A percentile compares a stretch with the other conserved stretches of the same genome.
These are phyloP conservation scores for Pestalotiopsis sp. DNA, from an alignment of 2,329 filamentous ascomycete genomes.

Conservation along the genomic window DNA sequence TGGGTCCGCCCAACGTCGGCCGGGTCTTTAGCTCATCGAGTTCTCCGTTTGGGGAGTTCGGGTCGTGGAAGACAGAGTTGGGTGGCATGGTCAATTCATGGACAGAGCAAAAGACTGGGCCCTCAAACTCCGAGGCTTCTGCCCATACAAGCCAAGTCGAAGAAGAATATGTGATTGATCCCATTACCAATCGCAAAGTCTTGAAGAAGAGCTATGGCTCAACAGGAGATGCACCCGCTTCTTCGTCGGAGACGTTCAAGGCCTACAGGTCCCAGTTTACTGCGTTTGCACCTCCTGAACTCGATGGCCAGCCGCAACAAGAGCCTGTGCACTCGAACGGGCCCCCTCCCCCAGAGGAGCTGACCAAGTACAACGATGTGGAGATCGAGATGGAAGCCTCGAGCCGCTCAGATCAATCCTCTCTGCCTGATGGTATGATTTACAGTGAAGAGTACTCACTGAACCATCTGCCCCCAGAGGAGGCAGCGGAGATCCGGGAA, in stretches of 20 bases:
- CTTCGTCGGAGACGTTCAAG: conserved; percentile 33
- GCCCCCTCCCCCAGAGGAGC: conserved; percentile 36
- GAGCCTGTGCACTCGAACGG: conserved; percentile 34
- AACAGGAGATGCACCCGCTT: conserved; percentile 20
- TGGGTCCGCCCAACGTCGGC: conserved; percentile 33
- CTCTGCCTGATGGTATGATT: background rate
- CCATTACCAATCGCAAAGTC: conserved; percentile 61
- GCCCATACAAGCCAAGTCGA: conserved; percentile 14
- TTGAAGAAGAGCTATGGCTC: conserved; percentile 25
- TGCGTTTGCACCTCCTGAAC: conserved; percentile 23
- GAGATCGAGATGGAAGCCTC: conserved; percentile 28
- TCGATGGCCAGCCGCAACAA: conserved; percentile 15
- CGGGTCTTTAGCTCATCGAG: conserved; percentile 8
- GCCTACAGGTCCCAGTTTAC: conserved; percentile 37
- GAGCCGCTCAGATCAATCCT: background rate
- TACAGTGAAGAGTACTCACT: conserved; percentile 34
- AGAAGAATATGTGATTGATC: conserved; percentile 52
- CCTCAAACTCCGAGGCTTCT: background rate
- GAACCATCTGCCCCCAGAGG: conserved; percentile 33
- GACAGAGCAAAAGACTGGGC: conserved; percentile 14
- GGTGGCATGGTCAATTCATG: conserved; percentile 18
- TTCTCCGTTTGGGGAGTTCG: conserved; percentile 11
- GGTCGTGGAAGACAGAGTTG: conserved; percentile 20
- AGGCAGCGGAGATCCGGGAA: conserved; percentile 30
- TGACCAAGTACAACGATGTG: conserved; percentile 36